phyloP scores from a whole-genome alignment of 345 rosid genomes.

The Microthlaspi erraticum region DNA sequence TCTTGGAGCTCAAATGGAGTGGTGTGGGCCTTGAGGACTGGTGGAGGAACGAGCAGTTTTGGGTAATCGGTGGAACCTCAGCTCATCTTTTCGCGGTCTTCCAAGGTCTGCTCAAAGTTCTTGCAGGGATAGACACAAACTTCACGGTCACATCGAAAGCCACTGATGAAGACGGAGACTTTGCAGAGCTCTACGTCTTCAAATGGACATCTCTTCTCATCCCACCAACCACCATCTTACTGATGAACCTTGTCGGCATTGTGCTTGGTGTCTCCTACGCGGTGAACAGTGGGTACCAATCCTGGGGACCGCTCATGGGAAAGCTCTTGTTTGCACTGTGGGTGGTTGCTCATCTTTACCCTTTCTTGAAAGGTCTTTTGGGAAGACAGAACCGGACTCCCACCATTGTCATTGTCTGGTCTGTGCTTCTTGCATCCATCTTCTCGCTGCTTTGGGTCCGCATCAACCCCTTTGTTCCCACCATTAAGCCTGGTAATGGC shows the following conservation, averaged over 20 bases:
- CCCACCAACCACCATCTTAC: conserved; percentile 89
- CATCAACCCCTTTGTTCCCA: conserved; percentile 70
- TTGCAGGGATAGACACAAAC: conserved; percentile 94
- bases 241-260: conserved; percentile 78
- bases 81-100: conserved; percentile 96
- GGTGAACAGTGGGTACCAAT: conserved; percentile 89
- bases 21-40: conserved; percentile 87
- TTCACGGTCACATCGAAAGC: conserved; percentile 98
- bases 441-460: conserved; percentile 96
- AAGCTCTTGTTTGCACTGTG: conserved; percentile 89
- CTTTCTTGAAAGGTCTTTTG: conserved; percentile 89
- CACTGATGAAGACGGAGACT: conserved; percentile 87
- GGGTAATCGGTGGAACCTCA: conserved; percentile 97
- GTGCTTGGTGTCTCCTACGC: conserved; percentile 91
- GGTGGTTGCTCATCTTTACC: conserved; percentile 94
- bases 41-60: conserved; percentile 99
- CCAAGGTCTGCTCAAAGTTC: conserved; percentile 92
- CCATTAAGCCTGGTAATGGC: conserved; percentile 7
- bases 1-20: conserved; percentile 92
- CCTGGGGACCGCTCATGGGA: conserved; percentile 95
- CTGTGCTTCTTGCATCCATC: conserved; percentile 86
- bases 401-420: conserved; percentile 94
- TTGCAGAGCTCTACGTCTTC: conserved; percentile 89
- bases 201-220: conserved; percentile 97
- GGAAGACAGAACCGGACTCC: conserved; percentile 95